These are phyloP conservation scores for Eimeria necatrix DNA, from an alignment of 169 alveolate genomes.

Conservation along the genomic window DNA sequence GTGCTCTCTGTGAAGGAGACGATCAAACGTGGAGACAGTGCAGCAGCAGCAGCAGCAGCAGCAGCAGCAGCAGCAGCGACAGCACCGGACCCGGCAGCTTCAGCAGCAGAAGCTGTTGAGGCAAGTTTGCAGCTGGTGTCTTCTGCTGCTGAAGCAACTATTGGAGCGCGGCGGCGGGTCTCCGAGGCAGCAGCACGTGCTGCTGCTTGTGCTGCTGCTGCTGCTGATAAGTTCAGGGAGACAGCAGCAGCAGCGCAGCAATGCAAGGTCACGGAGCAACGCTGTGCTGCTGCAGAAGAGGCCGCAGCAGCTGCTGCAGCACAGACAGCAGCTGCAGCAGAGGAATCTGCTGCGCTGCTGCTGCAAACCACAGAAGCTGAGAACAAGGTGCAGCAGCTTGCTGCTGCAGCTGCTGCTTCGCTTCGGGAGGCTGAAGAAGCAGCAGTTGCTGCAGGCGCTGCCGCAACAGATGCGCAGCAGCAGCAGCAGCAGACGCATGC, in stretches of 20 bases:
- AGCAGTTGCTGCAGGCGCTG: conserved; percentile 12
- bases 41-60: conserved; percentile 16
- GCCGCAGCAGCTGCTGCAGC: conserved; percentile 2
- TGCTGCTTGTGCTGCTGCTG: conserved; percentile 37
- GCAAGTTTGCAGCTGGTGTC: not conserved
- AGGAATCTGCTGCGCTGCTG: not conserved
- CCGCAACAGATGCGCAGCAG: not conserved
- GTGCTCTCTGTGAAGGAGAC: too few relatives aligned
- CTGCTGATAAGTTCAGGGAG: not conserved
- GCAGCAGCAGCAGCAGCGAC: not conserved
- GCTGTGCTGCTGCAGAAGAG: conserved; percentile 33
- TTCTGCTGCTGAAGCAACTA: conserved; percentile 32
- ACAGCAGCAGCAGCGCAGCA: conserved; percentile 34
- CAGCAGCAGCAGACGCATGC: not conserved
- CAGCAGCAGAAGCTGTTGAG: conserved; percentile 26
- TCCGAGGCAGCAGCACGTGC: conserved; percentile 22
- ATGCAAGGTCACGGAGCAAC: not conserved
- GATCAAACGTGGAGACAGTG: not conserved
- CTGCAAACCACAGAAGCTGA: not conserved
- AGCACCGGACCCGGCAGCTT: not conserved
- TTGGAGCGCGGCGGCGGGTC: conserved; percentile 24
- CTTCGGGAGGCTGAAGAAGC: not conserved
- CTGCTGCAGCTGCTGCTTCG: conserved; percentile 21
- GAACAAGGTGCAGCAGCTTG: not conserved
- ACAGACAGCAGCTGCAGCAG: not conserved